Percentiles rank a stretch among this genome's conserved stretches.
Evolutionary conservation across 768 basidiomycete species (phyloP).

Genomic region (Aureoboletus auriporus): DNA sequence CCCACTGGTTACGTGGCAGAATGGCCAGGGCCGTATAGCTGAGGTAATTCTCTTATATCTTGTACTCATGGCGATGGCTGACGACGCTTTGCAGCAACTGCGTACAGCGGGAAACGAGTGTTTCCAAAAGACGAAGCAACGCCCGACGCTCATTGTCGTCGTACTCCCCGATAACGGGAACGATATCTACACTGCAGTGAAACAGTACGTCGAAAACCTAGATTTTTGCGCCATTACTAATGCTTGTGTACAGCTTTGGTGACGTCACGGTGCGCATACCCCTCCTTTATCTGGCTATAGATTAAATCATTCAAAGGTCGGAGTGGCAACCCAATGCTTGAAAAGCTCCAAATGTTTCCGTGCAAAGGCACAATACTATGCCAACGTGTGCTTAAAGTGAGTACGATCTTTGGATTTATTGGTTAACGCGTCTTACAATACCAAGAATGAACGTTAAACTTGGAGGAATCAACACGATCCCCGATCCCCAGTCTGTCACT

Average conservation of each 20-base stretch:
- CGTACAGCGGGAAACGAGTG: constrained; percentile 47
- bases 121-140: constrained; percentile 33
- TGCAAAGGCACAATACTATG: constrained; percentile 74
- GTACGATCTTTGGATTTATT: constrained; percentile 18
- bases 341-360: constrained; percentile 61
- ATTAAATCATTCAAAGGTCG: constrained; percentile 39
- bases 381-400: constrained; percentile 78
- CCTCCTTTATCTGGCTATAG: background rate
- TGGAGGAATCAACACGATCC: constrained; percentile 78
- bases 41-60: constrained; percentile 29
- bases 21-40: constrained; percentile 52
- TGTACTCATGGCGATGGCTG: background rate
- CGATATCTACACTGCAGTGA: constrained; percentile 73
- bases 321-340: constrained; percentile 78
- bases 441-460: constrained; percentile 78
- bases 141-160: constrained; percentile 60
- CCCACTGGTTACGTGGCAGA: constrained; percentile 52
- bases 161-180: constrained; percentile 71
- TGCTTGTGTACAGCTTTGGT: constrained; percentile 52
- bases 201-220: constrained; percentile 54
- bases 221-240: background rate
- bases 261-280: constrained; percentile 48
- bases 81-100: constrained; percentile 37
- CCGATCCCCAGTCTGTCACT: constrained; percentile 61
- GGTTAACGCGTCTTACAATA: background rate